Base-by-base conservation (phyloP, 257 asterid genomes). In the Solanum dulcamara region DNA sequence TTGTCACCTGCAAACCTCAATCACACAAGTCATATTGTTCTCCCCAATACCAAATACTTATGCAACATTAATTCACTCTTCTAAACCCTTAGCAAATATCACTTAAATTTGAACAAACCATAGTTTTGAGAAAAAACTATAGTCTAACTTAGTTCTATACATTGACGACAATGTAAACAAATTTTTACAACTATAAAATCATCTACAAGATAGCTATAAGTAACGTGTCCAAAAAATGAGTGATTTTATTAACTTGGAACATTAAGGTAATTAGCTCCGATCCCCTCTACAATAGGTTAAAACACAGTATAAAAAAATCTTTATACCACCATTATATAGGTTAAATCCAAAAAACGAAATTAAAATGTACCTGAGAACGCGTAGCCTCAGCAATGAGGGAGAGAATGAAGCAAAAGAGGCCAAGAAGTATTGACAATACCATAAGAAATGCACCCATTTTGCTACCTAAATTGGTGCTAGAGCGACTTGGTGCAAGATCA, bases 391-490 rank as follows among this genome's bases (percentile, higher is more conserved):
- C 96, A 20, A 92, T 40, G 68, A 96, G 98, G 60, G 93, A 94
- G 84, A 95, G 94, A 68, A 95, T 89, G 95, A 96, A 95, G 94
- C 97, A 95, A 50, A 89, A 64, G 7, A 94, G 97, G 77, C 98
- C 98, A 4, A 94, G 83, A 32, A 96, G 55, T 30, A 96, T 90
- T 22, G 97, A 94, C 12, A 93, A 22, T 8, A 96, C 85, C 90
- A 93, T 90, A 42, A 96, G 89, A 81, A 90, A 88, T 11, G 93
- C 96, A 17, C 98, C 98, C 0, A 94, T 91, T 88, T 93, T 96
- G 97, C 97, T 94, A 67, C 94, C 91, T 9, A 96, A 84, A 24
- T 90, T 90, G 9, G 91, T 86, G 83, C 89, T 85, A 44, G 89
- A 90, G 14, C 89, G 93, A 77, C 85, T 87, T 11, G 95, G 98